These are phyloP conservation scores for Calonectria pseudoreteaudii DNA, from an alignment of 2,329 filamentous ascomycete species.

Conservation along the genomic window DNA sequence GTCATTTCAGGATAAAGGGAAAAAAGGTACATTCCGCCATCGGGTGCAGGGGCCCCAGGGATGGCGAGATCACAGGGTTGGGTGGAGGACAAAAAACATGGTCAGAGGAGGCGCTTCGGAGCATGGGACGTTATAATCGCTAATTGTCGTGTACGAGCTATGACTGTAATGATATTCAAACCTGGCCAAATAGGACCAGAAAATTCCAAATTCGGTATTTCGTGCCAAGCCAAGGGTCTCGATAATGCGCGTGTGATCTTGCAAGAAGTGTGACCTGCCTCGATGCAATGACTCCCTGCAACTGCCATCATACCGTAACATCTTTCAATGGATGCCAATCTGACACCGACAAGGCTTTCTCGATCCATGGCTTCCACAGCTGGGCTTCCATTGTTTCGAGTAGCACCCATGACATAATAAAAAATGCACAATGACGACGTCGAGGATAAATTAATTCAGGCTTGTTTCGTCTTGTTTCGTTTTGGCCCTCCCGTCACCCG, in stretches of 20 bases:
- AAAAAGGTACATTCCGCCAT: constrained; percentile 20
- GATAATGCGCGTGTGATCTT: constrained; percentile 10
- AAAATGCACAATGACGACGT: constrained; percentile 5
- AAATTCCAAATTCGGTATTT: constrained; percentile 5
- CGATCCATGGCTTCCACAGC: background rate
- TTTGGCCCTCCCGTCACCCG: constrained; percentile 17
- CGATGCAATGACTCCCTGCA: constrained; percentile 3
- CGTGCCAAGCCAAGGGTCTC: constrained; percentile 1
- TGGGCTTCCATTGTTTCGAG: background rate
- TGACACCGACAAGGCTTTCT: constrained; percentile 3
- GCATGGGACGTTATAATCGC: constrained; percentile 12
- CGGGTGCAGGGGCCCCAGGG: constrained; percentile 7
- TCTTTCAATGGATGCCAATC: constrained; percentile 1
- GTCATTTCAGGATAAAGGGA: constrained; percentile 14
- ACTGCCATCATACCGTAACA: background rate
- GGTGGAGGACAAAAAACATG: constrained; percentile 3
- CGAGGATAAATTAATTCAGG: constrained; percentile 14
- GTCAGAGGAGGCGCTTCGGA: constrained; percentile 8
- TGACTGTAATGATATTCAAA: constrained; percentile 18
- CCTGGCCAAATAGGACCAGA: background rate
- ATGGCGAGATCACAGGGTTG: background rate
- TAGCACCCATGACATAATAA: constrained; percentile 14
- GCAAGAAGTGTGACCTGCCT: constrained; percentile 2
- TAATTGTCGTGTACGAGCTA: constrained; percentile 24
- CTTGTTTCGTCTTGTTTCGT: constrained; percentile 17